Base-by-base conservation (phyloP, 1,284 basidiomycete species). In the Heterobasidion irregulare region DNA sequence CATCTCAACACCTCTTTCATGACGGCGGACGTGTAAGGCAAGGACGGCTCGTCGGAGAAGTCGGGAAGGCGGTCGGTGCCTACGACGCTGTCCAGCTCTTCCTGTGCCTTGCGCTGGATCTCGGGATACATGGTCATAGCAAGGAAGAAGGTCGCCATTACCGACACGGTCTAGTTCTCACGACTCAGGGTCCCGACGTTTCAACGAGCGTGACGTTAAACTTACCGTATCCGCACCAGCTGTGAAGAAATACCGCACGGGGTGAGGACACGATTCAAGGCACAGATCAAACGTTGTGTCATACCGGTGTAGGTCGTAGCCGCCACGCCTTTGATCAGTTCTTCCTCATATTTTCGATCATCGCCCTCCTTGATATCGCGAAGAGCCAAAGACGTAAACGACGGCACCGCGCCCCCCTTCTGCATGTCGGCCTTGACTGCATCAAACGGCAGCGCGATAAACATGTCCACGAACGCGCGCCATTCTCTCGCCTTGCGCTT, bases 21-120 rank as follows among this genome's bases (percentile, higher is more conserved):
- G 13, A 72, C 58, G 8, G 70, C 70, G 8, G 68, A 62, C n/a
- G 70, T 56, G 54, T 70, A 72, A 1, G 70, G 70, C 26, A 72
- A 57, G 5, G 59, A 60, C 1, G 56, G 16, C 18, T 64, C 61
- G 50, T 71, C 67, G 6, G 59, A 59, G 41, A 72, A 72, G 2
- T 61, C 64, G 0, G 75, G 75, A 7, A 75, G 61, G 41, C 68
- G 60, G 18, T 64, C 58, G 0, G 54, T 53, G 1, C 68, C 70
- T 0, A 68, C 50, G 6, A 69, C 60, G 6, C 55, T 47, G 53
- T 70, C 70, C 2, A 72, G 57, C 57, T 69, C 69, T 51, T 59
- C 62, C 53, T 68, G 65, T 4, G 68, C 71, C 53, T 62, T 65
- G 9, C 52, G 53, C 56, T 70, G 70, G 6, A 67, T 61, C 0